These are phyloP conservation scores for Kazachstania psychrophila DNA, from an alignment of 805 yeast species.

Conservation along the genomic window DNA sequence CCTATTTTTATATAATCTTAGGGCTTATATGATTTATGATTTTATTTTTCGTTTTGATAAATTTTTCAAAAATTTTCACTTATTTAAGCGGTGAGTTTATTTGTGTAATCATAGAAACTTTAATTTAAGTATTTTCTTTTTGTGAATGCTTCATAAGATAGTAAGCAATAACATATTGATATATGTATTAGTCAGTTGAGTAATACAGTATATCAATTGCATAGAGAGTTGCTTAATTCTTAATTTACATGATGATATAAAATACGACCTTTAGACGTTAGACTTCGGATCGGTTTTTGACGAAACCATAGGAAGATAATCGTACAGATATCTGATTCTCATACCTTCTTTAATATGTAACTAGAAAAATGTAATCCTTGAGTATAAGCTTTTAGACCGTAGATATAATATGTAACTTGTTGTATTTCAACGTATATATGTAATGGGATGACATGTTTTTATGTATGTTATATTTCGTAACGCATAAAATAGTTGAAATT, in stretches of 20 bases:
- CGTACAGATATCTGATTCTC: conserved; percentile 20
- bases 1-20: too few relatives aligned
- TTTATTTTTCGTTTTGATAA: not conserved
- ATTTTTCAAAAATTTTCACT: not conserved
- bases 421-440: too few relatives aligned
- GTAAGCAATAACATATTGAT: not conserved
- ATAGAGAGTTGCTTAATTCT: too few relatives aligned
- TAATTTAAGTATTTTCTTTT: too few relatives aligned
- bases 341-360: conserved; percentile 1
- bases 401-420: too few relatives aligned
- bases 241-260: conserved; percentile 24
- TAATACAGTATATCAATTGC: not conserved
- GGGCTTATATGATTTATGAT: too few relatives aligned
- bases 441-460: too few relatives aligned
- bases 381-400: conserved; percentile 3
- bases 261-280: conserved; percentile 30
- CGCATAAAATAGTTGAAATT: too few relatives aligned
- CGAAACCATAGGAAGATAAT: conserved; percentile 23
- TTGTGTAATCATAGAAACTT: too few relatives aligned
- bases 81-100: not conserved
- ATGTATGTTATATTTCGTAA: too few relatives aligned
- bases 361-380: not conserved
- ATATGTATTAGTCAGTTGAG: not conserved
- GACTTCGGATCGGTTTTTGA: conserved; percentile 27
- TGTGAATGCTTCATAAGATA: not conserved